These are phyloP conservation scores for Helotiales sp. DNA, from an alignment of 2,329 filamentous ascomycete genomes.

Conservation along the genomic window DNA sequence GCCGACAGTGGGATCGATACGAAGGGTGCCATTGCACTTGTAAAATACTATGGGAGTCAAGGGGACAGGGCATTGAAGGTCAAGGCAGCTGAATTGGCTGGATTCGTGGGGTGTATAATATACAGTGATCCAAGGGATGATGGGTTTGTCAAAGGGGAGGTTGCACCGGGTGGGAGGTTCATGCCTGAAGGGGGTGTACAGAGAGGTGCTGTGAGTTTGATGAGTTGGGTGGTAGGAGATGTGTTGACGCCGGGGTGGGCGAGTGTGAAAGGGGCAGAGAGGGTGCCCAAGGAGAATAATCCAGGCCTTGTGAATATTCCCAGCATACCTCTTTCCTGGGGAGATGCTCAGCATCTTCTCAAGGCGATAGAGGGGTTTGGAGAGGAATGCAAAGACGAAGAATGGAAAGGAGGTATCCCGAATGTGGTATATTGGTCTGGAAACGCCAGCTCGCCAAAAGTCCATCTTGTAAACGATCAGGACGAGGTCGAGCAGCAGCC, in stretches of 20 bases:
- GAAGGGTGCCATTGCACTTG: constrained; percentile 80
- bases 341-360: constrained; percentile 81
- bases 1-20: constrained; percentile 73
- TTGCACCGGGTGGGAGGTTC: constrained; percentile 77
- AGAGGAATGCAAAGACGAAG: constrained; percentile 63
- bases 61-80: constrained; percentile 79
- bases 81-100: constrained; percentile 85
- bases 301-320: constrained; percentile 81
- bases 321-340: constrained; percentile 87
- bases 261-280: constrained; percentile 67
- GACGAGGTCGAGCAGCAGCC: constrained; percentile 81
- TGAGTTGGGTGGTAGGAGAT: constrained; percentile 85
- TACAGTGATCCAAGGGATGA: constrained; percentile 91
- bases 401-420: constrained; percentile 78
- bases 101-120: constrained; percentile 85
- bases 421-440: constrained; percentile 89
- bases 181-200: constrained; percentile 85
- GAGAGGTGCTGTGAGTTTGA: constrained; percentile 78
- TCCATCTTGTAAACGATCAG: constrained; percentile 84
- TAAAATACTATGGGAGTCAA: constrained; percentile 79
- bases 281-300: constrained; percentile 72
- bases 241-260: constrained; percentile 90
- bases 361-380: constrained; percentile 78
- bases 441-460: constrained; percentile 72
- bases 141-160: constrained; percentile 74